phyloP scores from a whole-genome alignment of 1,284 basidiomycete genomes.

The Malassezia sympodialis region DNA sequence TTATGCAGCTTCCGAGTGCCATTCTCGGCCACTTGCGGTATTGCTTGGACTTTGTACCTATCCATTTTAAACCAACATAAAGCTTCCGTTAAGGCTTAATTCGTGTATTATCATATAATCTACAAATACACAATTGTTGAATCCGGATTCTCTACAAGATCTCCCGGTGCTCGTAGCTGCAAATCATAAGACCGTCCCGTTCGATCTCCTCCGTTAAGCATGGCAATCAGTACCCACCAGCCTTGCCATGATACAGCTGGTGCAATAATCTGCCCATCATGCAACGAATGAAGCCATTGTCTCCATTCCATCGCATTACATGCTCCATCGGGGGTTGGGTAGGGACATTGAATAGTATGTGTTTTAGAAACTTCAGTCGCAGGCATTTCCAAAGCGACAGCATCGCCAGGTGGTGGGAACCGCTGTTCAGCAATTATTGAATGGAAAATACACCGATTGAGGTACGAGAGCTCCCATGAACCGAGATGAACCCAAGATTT shows the following conservation, averaged over 20 bases:
- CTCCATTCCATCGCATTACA: constrained; percentile 32
- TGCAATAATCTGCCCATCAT: constrained; percentile 33
- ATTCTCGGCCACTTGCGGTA: constrained; percentile 5
- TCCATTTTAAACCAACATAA: constrained; percentile 11
- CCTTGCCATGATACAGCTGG: constrained; percentile 41
- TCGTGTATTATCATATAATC: neutral
- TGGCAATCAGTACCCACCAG: constrained; percentile 44
- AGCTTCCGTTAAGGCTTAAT: neutral
- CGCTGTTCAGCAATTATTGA: constrained; percentile 28
- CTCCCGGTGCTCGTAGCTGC: constrained; percentile 34
- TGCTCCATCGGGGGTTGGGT: constrained; percentile 26
- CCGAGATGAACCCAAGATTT: constrained; percentile 26
- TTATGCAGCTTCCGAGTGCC: constrained; percentile 9
- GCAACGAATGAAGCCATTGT: constrained; percentile 27
- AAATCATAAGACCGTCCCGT: constrained; percentile 35
- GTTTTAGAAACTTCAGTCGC: constrained; percentile 11
- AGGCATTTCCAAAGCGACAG: neutral
- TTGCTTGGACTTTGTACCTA: constrained; percentile 15
- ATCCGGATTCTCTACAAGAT: constrained; percentile 32
- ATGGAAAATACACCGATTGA: constrained; percentile 42
- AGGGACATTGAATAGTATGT: constrained; percentile 23
- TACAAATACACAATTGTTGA: constrained; percentile 31
- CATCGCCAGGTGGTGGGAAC: constrained; percentile 33
- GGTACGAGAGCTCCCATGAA: constrained; percentile 45
- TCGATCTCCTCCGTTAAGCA: constrained; percentile 40